Base-by-base conservation (phyloP, 768 basidiomycete species). In the Suillus fuscotomentosus region DNA sequence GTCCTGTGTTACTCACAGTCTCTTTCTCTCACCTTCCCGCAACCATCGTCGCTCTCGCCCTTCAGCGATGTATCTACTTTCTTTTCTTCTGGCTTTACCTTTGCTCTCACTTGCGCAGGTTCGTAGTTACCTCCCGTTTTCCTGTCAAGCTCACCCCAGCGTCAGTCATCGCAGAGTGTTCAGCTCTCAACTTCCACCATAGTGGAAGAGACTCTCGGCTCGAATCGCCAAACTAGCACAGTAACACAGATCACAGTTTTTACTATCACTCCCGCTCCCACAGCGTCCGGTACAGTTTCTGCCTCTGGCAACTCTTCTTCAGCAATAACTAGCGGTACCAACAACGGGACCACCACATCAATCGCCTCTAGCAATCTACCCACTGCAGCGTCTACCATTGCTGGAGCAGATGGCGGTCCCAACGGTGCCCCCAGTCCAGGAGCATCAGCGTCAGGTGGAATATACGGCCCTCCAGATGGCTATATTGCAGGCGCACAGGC, bases 391-490 rank as follows among this genome's bases (percentile, higher is more conserved):
- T 75, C 86, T 27, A 72, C 76, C 61, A 75, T 88, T 38, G 73
- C 81, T 36, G 88, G 83, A 42, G 89, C 38, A 41, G 60, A 73
- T 48, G 75, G 88, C 13, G 88, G 81, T 39, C 78, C 83, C 15
- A 72, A 75, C 7, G 85, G 85, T 31, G 90, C 90, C 3, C 90
- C 90, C 11, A 74, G 78, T 53, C 90, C 90, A 31, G 90, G 89
- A 24, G 75, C 79, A 56, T 67, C 78, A 22, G 81, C 75, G 50
- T 20, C 69, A 2, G 71, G 70, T 63, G 88, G 85, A 34, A 75
- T 82, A 42, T 88, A 81, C 65, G 90, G 90, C n/a, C 90, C 90
- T 55, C 80, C 81, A 55, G 90, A 92, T 70, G 74, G 79, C 60
- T 91, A 87, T 76, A 87, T 86, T 66, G 83, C 88, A 36, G 83